Evolutionary conservation across 768 basidiomycete species (phyloP), one percentile per base, ranked within the genome.

Genomic region (Antrodiella citrinella): DNA sequence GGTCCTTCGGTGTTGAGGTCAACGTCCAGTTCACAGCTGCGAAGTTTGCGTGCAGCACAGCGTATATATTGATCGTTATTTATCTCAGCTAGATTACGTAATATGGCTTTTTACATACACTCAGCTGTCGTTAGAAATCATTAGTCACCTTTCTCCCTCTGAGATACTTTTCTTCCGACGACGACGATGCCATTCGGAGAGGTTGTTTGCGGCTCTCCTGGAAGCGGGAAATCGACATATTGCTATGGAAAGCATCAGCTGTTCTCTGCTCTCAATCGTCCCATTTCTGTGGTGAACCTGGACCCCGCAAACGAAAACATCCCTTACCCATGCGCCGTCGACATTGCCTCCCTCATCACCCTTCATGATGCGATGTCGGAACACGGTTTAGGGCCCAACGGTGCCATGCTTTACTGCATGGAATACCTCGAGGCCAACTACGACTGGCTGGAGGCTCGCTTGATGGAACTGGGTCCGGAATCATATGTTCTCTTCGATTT

Each of bases 341-440:
- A 88, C 63, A 86, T 98, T 46, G 74, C 86, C 0, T 80, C 80
- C 0, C 78, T 98, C 49, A 88, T 99, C 64, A 91, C 86, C 0
- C 79, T 98, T 30, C 71, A 84, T 44, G 86, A 91, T 58, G 91
- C 81, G 15, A 96, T 97, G 94, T 67, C 81, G 11, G 80, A 82
- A 47, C 80, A 86, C 57, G 79, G 80, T 0, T 75, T 99, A 1
- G 96, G 96, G 0, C 96, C 96, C 0, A 99, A 99, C 57, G 96
- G 96, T 12, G 95, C 81, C 4, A 90, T 97, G 84, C 67, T 98
- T 22, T 98, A 92, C 60, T 95, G 92, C 62, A 87, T 96, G 78
- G 94, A 97, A 62, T 96, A 97, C 60, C 77, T 99, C 9, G 94
- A 98, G 59, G 81, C 75, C n/a, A 98, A 98, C 65, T 81, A 83